These are phyloP conservation scores for Diospyros kaki DNA, from an alignment of 148 eudicot species.

Conservation along the genomic window DNA sequence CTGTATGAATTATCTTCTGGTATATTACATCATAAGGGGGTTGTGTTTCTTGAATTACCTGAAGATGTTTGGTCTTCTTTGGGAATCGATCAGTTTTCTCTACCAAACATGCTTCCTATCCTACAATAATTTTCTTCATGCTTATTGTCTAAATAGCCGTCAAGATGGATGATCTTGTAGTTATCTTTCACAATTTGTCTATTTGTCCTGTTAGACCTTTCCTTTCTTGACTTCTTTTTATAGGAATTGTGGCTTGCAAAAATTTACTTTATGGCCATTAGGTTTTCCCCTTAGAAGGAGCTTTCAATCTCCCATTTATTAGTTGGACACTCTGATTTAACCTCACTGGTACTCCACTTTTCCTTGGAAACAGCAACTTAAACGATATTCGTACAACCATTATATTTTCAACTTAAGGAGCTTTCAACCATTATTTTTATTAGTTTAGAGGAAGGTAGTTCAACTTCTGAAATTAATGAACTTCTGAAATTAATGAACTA, in stretches of 20 bases:
- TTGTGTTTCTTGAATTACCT: neutral
- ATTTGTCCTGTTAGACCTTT: constrained; percentile 5
- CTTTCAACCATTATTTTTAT: too few relatives aligned
- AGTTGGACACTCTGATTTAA: neutral
- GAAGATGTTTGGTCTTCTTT: neutral
- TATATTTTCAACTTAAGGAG: neutral
- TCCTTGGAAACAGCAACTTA: neutral
- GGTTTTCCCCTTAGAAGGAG: neutral
- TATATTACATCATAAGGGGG: neutral
- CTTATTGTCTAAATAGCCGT: neutral
- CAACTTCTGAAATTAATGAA: neutral
- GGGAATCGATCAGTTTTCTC: neutral
- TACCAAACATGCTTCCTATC: too few relatives aligned
- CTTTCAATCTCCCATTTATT: neutral
- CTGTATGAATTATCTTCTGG: neutral
- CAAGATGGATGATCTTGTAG: neutral
- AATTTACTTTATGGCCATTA: too few relatives aligned
- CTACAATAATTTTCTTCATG: neutral
- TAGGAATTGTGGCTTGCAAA: too few relatives aligned
- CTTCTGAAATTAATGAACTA: neutral
- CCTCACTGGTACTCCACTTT: neutral
- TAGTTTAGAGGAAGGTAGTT: too few relatives aligned
- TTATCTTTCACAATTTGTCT: neutral
- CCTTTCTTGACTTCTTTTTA: neutral
- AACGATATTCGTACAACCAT: neutral